Evolutionary conservation across 2,329 filamentous ascomycete genomes (phyloP).

Genomic region (Trichoderma endophyticum): DNA sequence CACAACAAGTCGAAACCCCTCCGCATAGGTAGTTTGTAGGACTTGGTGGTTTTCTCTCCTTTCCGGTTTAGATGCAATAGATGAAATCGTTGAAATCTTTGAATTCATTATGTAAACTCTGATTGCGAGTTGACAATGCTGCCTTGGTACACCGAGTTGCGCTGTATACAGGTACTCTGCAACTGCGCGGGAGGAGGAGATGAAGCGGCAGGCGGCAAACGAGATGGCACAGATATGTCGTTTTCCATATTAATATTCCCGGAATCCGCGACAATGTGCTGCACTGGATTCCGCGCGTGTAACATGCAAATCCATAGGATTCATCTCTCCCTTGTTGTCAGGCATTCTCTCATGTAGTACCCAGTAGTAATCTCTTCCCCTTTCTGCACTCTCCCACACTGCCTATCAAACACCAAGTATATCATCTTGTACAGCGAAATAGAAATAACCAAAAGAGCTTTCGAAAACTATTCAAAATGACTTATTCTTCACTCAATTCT

Average conservation of each 20-base stretch:
- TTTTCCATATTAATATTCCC: neutral
- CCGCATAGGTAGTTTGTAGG: neutral
- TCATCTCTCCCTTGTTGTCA: neutral
- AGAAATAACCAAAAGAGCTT: neutral
- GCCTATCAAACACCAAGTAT: neutral
- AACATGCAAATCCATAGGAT: neutral
- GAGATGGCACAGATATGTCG: neutral
- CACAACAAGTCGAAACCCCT: neutral
- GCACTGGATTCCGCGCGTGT: neutral
- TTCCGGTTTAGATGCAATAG: neutral
- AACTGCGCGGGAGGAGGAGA: neutral
- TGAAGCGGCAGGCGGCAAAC: neutral
- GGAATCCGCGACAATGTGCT: neutral
- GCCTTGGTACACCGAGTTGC: neutral
- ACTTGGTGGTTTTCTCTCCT: neutral
- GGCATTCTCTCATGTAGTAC: neutral
- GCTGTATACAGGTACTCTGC: neutral
- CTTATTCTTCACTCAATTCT: neutral
- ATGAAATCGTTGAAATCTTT: neutral
- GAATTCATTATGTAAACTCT: neutral
- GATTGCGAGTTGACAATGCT: neutral
- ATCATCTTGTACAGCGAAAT: neutral
- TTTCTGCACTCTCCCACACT: neutral
- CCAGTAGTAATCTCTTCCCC: neutral
- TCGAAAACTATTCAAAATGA: neutral